These are phyloP conservation scores for Pleurotus eryngii DNA, from an alignment of 768 basidiomycete species.

Conservation along the genomic window DNA sequence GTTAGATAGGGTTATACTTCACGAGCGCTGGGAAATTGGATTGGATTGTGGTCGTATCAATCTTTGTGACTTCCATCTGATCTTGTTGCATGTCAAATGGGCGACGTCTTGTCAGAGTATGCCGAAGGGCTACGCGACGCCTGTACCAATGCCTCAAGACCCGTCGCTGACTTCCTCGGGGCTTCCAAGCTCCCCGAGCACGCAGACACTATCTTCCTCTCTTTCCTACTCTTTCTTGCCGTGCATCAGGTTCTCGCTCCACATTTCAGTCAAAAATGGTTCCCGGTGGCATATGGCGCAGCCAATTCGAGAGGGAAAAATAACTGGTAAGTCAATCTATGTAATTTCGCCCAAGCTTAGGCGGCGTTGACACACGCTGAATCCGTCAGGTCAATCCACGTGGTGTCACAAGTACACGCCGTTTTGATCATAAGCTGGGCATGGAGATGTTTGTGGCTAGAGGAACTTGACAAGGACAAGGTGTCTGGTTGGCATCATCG, in stretches of 20 bases:
- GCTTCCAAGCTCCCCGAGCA: slow-evolving; percentile 54
- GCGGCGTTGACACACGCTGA: slow-evolving; percentile 10
- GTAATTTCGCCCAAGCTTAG: neutral
- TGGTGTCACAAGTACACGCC: slow-evolving; percentile 73
- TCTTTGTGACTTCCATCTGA: neutral
- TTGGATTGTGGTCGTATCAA: neutral
- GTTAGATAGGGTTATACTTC: neutral
- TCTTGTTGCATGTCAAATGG: neutral
- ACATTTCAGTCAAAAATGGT: slow-evolving; percentile 40
- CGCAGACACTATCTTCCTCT: slow-evolving; percentile 49
- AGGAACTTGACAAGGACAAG: slow-evolving; percentile 52
- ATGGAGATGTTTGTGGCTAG: slow-evolving; percentile 44
- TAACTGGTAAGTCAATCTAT: slow-evolving; percentile 49
- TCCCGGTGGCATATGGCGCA: slow-evolving; percentile 46
- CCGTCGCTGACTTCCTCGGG: slow-evolving; percentile 27
- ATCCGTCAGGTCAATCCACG: slow-evolving; percentile 56
- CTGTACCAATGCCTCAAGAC: neutral
- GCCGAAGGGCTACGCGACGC: neutral
- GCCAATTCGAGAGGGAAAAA: slow-evolving; percentile 46
- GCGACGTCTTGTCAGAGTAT: neutral
- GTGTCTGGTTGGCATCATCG: slow-evolving; percentile 73
- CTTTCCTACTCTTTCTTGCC: slow-evolving; percentile 54
- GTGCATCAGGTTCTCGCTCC: slow-evolving; percentile 62
- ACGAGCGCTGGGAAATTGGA: neutral
- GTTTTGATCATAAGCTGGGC: slow-evolving; percentile 65